phyloP scores from a whole-genome alignment of 1,284 basidiomycete species.

The Paramarasmius palmivorus region DNA sequence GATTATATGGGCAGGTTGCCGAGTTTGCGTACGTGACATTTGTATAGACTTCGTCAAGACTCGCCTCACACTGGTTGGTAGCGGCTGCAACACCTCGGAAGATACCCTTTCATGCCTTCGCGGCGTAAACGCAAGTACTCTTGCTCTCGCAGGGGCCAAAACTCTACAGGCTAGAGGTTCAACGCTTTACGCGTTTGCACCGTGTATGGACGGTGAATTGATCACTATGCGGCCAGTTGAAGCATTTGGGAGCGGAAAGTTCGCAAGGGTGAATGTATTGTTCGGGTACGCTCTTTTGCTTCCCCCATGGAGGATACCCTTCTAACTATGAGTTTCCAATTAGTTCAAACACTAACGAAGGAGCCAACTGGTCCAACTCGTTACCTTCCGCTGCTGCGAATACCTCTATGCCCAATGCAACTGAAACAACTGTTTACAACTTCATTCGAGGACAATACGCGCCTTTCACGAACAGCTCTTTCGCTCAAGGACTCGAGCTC shows the following conservation, averaged over 20 bases:
- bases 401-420: constrained; percentile 12
- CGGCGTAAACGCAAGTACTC: not conserved
- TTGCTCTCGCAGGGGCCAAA: constrained; percentile 9
- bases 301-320: not conserved
- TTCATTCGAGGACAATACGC: constrained; percentile 16
- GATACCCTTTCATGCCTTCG: not conserved
- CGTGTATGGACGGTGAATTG: constrained; percentile 13
- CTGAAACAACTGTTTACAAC: constrained; percentile 14
- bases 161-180: constrained; percentile 6
- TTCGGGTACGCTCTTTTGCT: constrained; percentile 11
- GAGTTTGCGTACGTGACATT: constrained; percentile 8
- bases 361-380: constrained; percentile 15
- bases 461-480: constrained; percentile 7
- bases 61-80: not conserved
- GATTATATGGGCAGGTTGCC: constrained; percentile 10
- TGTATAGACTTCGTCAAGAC: not conserved
- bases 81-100: constrained; percentile 2
- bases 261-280: constrained; percentile 13
- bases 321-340: not conserved
- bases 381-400: constrained; percentile 14
- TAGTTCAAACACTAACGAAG: constrained; percentile 20
- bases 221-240: constrained; percentile 14
- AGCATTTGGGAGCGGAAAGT: constrained; percentile 13
- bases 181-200: constrained; percentile 15
- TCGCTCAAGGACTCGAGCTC: constrained; percentile 4